Evolutionary conservation across 176 grass and related monocot genomes (phyloP).

Genomic region (Bonia amplexicaulis): DNA sequence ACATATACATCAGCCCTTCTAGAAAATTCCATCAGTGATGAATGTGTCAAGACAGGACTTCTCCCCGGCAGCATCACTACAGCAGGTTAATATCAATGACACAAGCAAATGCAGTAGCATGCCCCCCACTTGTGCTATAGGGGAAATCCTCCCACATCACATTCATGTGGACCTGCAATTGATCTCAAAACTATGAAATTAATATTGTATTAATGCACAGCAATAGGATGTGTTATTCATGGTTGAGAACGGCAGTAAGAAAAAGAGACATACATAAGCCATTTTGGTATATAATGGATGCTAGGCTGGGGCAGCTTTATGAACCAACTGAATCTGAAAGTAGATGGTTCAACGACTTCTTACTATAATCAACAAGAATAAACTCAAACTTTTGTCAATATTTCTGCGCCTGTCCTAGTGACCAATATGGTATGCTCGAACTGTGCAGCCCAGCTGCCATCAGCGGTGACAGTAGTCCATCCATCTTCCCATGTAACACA

Average conservation of each 20-base stretch:
- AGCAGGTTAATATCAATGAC: background rate
- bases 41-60: constrained; percentile 1
- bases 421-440: constrained; percentile 85
- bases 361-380: background rate
- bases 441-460: constrained; percentile 68
- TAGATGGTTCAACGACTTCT: constrained; percentile 24
- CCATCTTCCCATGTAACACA: constrained; percentile 83
- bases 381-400: constrained; percentile 72
- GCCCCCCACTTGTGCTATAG: constrained; percentile 3
- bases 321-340: background rate
- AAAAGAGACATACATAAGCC: constrained; percentile 14
- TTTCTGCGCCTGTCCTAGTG: constrained; percentile 65
- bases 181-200: background rate
- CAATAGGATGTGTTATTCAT: background rate
- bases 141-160: background rate
- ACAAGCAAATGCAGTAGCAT: background rate
- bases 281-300: background rate
- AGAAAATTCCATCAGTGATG: background rate
- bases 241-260: background rate
- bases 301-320: constrained; percentile 2
- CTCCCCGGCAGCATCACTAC: background rate
- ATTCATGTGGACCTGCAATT: constrained; percentile 24
- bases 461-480: constrained; percentile 70
- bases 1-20: constrained; percentile 19
- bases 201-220: background rate